Base-by-base conservation (phyloP, 306 rosid species). In the Ormosia semicastrata region DNA sequence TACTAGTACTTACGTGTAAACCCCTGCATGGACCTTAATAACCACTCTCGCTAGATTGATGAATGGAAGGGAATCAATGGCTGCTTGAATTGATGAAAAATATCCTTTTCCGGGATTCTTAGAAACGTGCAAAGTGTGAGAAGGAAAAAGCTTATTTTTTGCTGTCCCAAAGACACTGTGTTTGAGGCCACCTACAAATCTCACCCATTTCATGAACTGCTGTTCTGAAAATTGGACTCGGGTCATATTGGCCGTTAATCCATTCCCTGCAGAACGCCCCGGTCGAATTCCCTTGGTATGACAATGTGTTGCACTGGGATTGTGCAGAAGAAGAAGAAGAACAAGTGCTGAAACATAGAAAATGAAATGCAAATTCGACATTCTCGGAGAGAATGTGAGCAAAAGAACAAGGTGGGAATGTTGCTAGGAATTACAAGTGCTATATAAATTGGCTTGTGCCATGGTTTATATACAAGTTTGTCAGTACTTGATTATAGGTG, bases 1-100 rank as follows among this genome's bases (percentile, higher is more conserved):
- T 54, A 29, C 8, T 6, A 52, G 78, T 39, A 86, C 99, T 96
- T 85, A 96, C 99, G 86, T 89, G 92, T 96, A 96, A 82, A 96
- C 94, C 14, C 99, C 99, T 89, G 92, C 97, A 83, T 96, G 98
- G 63, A 96, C 97, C 71, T 96, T 96, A 82, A 96, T 89, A 24
- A 92, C 90, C 15, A 93, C 99, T 90, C 99, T 92, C 34, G 93
- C 89, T 24, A 96, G 66, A 84, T 96, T 96, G 54, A 96, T 83
- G 69, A 85, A 88, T 0, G 99, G 97, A 6, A 96, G 90, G 29
- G 99, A 96, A 85, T 96, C 97, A 78, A 96, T 78, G 88, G 99
- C 99, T 13, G 84, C 88, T 76, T 96, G 99, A 76, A 96, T 90
- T 0, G 91, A 84, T 0, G 97, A 84, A 84, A 93, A 96, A 59